Evolutionary conservation across 805 yeast genomes (phyloP).

Genomic region (Komagataella mondaviorum): DNA sequence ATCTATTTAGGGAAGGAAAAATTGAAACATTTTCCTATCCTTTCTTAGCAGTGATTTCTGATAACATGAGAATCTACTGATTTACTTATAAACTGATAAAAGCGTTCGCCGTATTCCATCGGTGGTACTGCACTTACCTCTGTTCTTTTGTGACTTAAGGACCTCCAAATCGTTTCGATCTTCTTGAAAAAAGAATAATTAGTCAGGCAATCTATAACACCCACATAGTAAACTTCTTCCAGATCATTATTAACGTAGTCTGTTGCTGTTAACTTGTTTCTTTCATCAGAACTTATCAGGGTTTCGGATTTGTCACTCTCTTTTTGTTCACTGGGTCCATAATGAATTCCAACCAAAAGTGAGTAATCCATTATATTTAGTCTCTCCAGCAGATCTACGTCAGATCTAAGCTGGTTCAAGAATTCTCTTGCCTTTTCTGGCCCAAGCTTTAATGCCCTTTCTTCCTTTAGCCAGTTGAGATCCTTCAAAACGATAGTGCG

Average conservation of each 20-base stretch:
- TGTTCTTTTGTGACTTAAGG: slow-evolving; percentile 51
- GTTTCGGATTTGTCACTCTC: slow-evolving; percentile 30
- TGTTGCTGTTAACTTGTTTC: slow-evolving; percentile 8
- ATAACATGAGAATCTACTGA: slow-evolving; percentile 3
- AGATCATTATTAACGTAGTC: slow-evolving; percentile 46
- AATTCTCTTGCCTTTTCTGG: slow-evolving; percentile 50
- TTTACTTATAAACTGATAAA: slow-evolving; percentile 48
- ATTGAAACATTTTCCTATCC: too few species aligned
- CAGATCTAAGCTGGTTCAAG: slow-evolving; percentile 57
- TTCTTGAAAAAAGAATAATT: slow-evolving; percentile 60
- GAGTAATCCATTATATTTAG: slow-evolving; percentile 95
- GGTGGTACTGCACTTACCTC: slow-evolving; percentile 88
- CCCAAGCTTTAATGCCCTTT: slow-evolving; percentile 60
- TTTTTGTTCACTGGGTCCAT: slow-evolving; percentile 23
- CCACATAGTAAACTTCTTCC: slow-evolving; percentile 71
- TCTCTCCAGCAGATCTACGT: slow-evolving; percentile 57
- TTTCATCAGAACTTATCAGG: background rate
- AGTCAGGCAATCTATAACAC: slow-evolving; percentile 90
- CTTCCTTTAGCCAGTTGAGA: slow-evolving; percentile 68
- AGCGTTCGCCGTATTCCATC: slow-evolving; percentile 77
- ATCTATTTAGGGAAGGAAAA: too few species aligned
- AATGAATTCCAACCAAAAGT: slow-evolving; percentile 77
- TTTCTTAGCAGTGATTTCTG: background rate
- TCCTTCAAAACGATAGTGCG: slow-evolving; percentile 59
- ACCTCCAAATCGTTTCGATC: slow-evolving; percentile 78